phyloP scores from a whole-genome alignment of 1,284 basidiomycete genomes.

The Ceratobasidium theobromae region DNA sequence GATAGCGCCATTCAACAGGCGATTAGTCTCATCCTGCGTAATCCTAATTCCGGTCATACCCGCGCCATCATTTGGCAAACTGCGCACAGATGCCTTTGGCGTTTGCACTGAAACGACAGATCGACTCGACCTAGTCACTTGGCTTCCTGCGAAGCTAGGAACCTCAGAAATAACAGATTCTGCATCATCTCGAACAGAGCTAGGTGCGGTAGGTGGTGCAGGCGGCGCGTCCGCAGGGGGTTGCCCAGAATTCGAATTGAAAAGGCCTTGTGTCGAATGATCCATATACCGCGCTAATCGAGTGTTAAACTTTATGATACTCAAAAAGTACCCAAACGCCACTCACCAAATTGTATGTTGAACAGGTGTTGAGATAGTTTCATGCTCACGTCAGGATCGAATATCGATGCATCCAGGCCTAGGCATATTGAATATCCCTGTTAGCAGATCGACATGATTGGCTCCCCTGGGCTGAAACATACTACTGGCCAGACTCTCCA shows the following conservation, averaged over 20 bases:
- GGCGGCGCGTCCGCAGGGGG: neutral
- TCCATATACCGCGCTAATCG: neutral
- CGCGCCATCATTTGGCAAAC: neutral
- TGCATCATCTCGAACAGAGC: neutral
- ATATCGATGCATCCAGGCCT: neutral
- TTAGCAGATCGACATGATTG: neutral
- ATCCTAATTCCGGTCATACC: neutral
- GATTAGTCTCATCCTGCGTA: neutral
- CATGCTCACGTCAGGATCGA: neutral
- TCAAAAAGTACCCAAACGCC: neutral
- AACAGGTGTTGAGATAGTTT: slow-evolving; percentile 7
- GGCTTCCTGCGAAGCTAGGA: too few species aligned
- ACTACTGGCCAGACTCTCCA: slow-evolving; percentile 8
- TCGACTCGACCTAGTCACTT: too few species aligned
- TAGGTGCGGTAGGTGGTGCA: neutral
- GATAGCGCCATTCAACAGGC: neutral
- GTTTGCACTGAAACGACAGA: neutral
- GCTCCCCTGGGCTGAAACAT: neutral
- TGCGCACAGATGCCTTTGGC: neutral
- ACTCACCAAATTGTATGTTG: neutral
- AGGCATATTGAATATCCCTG: neutral
- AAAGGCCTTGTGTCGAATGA: neutral
- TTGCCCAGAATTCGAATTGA: neutral
- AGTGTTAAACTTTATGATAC: neutral
- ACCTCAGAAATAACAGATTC: too few species aligned